Percentiles rank a stretch among this genome's conserved stretches.
These are phyloP conservation scores for Dacryopinax spathularia DNA, from an alignment of 768 basidiomycete genomes.

Conservation along the genomic window DNA sequence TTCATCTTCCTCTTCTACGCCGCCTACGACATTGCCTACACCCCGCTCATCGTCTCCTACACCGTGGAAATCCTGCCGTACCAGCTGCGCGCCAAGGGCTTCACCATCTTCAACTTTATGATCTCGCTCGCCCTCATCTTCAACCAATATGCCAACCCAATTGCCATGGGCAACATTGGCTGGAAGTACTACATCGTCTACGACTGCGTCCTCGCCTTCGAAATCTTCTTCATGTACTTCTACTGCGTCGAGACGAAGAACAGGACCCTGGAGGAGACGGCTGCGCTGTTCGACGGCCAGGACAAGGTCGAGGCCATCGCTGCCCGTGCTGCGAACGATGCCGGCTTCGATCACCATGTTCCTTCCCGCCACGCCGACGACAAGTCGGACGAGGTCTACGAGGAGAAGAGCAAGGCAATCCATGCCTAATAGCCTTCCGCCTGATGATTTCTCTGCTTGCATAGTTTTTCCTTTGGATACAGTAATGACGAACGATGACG, in stretches of 20 bases:
- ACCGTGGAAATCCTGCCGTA: slow-evolving; percentile 70
- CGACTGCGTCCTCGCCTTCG: slow-evolving; percentile 3
- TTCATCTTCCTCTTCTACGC: slow-evolving; percentile 32
- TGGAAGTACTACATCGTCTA: slow-evolving; percentile 25
- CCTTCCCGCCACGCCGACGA: neutral
- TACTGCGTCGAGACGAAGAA: slow-evolving; percentile 39
- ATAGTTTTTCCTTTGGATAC: no score
- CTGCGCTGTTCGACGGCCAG: slow-evolving; percentile 62
- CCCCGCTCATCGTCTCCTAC: slow-evolving; percentile 50
- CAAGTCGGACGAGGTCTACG: neutral
- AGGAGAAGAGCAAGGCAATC: no score
- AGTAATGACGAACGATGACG: no score
- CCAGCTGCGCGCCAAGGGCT: slow-evolving; percentile 64
- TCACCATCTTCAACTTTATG: slow-evolving; percentile 41
- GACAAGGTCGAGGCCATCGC: slow-evolving; percentile 27
- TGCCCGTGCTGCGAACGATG: slow-evolving; percentile 2
- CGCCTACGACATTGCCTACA: slow-evolving; percentile 58
- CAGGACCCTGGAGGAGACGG: slow-evolving; percentile 67
- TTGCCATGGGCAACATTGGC: slow-evolving; percentile 41
- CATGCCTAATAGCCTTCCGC: no score
- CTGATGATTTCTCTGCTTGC: no score
- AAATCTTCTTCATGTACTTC: slow-evolving; percentile 5
- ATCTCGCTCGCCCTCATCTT: slow-evolving; percentile 56
- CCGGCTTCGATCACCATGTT: neutral
- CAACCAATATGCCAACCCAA: slow-evolving; percentile 68